Conservation (phyloP, 768 basidiomycete species). For the Rhizopogon vesiculosus region DNA sequence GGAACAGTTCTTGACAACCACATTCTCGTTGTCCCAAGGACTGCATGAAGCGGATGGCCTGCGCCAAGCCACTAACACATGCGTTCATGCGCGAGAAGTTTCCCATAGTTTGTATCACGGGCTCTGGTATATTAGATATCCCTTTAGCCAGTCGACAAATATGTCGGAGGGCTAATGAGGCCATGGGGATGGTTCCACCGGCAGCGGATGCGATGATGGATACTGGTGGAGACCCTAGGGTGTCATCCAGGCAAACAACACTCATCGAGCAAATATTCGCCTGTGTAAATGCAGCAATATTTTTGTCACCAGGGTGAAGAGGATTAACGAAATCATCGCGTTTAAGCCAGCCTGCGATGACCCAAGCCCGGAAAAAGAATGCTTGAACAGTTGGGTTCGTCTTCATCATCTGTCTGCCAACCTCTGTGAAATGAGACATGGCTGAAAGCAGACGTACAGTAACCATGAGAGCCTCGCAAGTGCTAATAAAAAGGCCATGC, state of each 20-base stretch:
- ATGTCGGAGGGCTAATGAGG: conserved; percentile 1
- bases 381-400: not conserved
- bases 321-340: not conserved
- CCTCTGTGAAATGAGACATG: not conserved
- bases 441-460: not conserved
- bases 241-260: not conserved
- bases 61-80: not conserved
- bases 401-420: not conserved
- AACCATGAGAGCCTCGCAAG: not conserved
- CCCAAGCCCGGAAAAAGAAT: conserved; percentile 2
- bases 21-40: not conserved
- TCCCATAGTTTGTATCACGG: not conserved
- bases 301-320: not conserved
- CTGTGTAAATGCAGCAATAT: not conserved
- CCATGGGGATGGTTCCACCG: conserved; percentile 1
- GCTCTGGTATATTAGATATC: not conserved
- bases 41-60: conserved; percentile 1
- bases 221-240: not conserved
- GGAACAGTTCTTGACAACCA: not conserved
- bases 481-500: not conserved
- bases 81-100: not conserved
- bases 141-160: conserved; percentile 2
- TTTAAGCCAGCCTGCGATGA: not conserved
- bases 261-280: not conserved
- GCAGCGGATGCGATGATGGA: not conserved